Percentiles rank a stretch among this genome's conserved stretches.
Evolutionary conservation across 2,329 filamentous ascomycete genomes (phyloP).

Genomic region (Rhinocladiella similis): DNA sequence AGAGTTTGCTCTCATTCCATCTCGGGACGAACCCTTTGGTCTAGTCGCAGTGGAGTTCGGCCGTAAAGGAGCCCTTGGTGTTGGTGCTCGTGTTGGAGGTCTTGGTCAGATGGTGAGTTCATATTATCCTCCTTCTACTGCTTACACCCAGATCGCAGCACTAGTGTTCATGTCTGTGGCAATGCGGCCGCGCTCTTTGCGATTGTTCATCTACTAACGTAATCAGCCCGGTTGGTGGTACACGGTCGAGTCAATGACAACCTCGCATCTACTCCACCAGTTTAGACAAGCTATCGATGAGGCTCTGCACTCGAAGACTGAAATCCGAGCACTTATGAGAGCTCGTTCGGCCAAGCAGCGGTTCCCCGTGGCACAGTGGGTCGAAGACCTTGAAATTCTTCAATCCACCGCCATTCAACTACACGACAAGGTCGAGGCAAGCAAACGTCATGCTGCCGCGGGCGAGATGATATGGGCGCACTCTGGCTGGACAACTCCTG

Average conservation of each 20-base stretch:
- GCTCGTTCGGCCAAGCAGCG: conserved; percentile 65
- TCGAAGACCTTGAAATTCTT: conserved; percentile 63
- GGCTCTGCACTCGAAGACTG: conserved; percentile 58
- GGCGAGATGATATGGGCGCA: conserved; percentile 9
- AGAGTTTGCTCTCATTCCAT: conserved; percentile 68
- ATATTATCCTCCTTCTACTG: neutral
- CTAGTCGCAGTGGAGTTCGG: conserved; percentile 70
- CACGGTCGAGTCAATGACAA: conserved; percentile 65
- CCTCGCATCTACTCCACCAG: conserved; percentile 63
- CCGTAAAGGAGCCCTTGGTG: conserved; percentile 66
- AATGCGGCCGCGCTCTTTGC: neutral
- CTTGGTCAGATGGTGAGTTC: conserved; percentile 67
- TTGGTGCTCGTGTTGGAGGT: conserved; percentile 66
- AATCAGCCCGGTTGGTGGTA: conserved; percentile 58
- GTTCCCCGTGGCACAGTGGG: conserved; percentile 68
- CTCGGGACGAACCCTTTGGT: conserved; percentile 68
- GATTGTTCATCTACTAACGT: neutral
- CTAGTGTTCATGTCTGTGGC: no score
- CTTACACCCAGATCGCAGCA: neutral
- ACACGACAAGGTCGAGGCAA: conserved; percentile 47
- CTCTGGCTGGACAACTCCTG: conserved; percentile 13
- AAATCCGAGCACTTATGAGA: conserved; percentile 62
- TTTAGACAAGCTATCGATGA: conserved; percentile 65
- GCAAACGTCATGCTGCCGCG: conserved; percentile 25
- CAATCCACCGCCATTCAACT: conserved; percentile 62